Percentiles rank a stretch among this genome's conserved stretches.
phyloP scores from a whole-genome alignment of 2,329 filamentous ascomycete species.

The Paraphoma chrysanthemicola region DNA sequence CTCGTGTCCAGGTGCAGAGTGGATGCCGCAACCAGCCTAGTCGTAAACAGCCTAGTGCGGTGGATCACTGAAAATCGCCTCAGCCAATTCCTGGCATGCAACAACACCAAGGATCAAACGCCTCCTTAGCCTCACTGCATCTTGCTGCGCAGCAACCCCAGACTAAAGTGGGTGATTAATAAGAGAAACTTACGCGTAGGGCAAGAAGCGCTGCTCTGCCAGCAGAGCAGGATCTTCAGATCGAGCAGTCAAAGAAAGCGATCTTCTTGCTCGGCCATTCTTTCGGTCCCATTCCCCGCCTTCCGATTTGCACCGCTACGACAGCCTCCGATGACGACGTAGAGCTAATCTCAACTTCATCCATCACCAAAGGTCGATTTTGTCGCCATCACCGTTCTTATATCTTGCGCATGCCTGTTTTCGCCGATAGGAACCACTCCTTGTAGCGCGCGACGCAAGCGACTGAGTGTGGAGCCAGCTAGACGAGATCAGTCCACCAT shows the following conservation, averaged over 20 bases:
- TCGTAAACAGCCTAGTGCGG: constrained; percentile 5
- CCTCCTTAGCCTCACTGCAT: constrained; percentile 23
- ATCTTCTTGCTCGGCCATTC: constrained; percentile 31
- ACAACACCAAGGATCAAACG: constrained; percentile 28
- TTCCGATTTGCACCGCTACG: constrained; percentile 36
- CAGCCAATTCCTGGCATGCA: constrained; percentile 29
- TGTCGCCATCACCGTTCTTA: constrained; percentile 15
- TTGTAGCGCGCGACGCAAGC: constrained; percentile 25
- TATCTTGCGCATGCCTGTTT: constrained; percentile 28
- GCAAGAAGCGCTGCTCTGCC: constrained; percentile 7
- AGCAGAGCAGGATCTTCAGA: constrained; percentile 10
- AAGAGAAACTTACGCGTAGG: constrained; percentile 30
- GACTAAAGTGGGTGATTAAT: constrained; percentile 27
- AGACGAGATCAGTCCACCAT: constrained; percentile 30
- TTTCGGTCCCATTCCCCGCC: constrained; percentile 42
- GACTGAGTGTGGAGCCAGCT: constrained; percentile 27
- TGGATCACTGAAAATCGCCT: constrained; percentile 27
- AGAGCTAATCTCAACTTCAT: constrained; percentile 31
- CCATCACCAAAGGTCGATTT: constrained; percentile 17
- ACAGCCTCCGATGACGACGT: constrained; percentile 42
- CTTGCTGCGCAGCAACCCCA: constrained; percentile 12
- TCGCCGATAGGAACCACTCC: constrained; percentile 31
- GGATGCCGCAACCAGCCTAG: constrained; percentile 2
- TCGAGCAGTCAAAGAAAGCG: constrained; percentile 16
- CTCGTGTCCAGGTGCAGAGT: constrained; percentile 8